Conservation (phyloP, 805 yeast genomes). For the Candida multigemmis region DNA sequence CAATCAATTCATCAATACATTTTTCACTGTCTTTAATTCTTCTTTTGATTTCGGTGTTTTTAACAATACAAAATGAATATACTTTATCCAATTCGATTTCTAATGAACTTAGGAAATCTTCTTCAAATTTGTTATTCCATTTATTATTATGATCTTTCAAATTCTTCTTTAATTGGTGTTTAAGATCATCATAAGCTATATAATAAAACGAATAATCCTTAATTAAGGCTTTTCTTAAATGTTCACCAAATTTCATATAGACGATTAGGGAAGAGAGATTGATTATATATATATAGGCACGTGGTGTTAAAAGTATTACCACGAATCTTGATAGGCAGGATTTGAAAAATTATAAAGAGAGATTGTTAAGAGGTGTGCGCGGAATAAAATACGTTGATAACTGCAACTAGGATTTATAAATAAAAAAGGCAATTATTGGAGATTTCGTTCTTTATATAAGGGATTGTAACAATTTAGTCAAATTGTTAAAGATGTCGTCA, state of each 20-base stretch:
- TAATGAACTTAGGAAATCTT: conserved; percentile 62
- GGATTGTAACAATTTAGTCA: no score
- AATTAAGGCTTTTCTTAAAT: conserved; percentile 78
- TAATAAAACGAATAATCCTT: conserved; percentile 88
- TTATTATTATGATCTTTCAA: conserved; percentile 42
- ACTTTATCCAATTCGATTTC: conserved; percentile 90
- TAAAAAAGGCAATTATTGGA: no score
- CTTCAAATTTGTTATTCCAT: conserved; percentile 80
- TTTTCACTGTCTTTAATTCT: conserved; percentile 77
- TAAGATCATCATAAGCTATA: conserved; percentile 84
- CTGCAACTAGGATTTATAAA: no score
- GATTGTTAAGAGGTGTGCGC: no score
- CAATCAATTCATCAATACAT: conserved; percentile 59
- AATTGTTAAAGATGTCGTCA: no score
- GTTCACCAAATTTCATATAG: conserved; percentile 98
- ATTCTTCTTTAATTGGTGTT: conserved; percentile 67
- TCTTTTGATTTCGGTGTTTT: conserved; percentile 76
- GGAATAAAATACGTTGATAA: no score
- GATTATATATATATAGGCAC: no score
- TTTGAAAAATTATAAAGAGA: no score
- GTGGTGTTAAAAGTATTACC: no score
- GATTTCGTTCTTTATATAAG: no score
- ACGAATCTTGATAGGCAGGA: no score
- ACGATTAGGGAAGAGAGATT: no score
- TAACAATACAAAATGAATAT: conserved; percentile 81